A percentile compares a stretch with the other conserved stretches of the same genome.
Conservation (phyloP, 306 rosid species). For the Quercus engelmannii region DNA sequence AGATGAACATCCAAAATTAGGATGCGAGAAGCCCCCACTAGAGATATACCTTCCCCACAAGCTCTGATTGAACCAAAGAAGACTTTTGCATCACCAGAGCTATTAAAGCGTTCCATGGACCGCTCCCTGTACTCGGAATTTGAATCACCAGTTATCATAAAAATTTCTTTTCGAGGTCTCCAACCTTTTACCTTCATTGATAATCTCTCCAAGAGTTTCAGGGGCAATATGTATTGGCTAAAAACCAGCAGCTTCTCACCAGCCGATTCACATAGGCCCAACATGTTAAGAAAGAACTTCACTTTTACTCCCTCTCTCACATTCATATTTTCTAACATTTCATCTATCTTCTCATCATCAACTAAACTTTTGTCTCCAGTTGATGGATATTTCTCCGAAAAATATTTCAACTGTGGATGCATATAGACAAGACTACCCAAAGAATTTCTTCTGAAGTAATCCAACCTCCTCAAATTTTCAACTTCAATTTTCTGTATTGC, state of each 20-base stretch:
- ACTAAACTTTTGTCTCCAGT: conserved; percentile 16
- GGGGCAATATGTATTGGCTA: conserved; percentile 82
- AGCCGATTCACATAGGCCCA: conserved; percentile 58
- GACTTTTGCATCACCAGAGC: conserved; percentile 62
- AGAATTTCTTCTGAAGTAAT: conserved; percentile 67
- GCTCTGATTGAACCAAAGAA: conserved; percentile 98
- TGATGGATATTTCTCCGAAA: conserved; percentile 37
- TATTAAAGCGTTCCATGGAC: conserved; percentile 78
- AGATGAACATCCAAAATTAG: conserved; percentile 80
- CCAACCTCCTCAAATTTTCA: conserved; percentile 37
- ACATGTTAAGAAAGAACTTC: conserved; percentile 63
- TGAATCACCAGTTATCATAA: conserved; percentile 83
- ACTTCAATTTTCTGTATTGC: conserved; percentile 56
- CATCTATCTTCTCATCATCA: conserved; percentile 48
- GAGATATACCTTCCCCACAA: conserved; percentile 94
- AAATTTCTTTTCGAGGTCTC: conserved; percentile 69
- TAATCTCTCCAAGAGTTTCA: conserved; percentile 78
- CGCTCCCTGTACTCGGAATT: conserved; percentile 62
- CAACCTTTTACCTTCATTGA: conserved; percentile 59
- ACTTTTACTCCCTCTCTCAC: conserved; percentile 76
- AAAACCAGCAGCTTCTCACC: conserved; percentile 88
- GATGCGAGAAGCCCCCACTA: conserved; percentile 92
- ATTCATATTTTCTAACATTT: conserved; percentile 42
- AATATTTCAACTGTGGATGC: conserved; percentile 59
- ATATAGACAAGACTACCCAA: conserved; percentile 81